Evolutionary conservation across 176 grass and related monocot genomes (phyloP).

Genomic region (Metroxylon sagu): DNA sequence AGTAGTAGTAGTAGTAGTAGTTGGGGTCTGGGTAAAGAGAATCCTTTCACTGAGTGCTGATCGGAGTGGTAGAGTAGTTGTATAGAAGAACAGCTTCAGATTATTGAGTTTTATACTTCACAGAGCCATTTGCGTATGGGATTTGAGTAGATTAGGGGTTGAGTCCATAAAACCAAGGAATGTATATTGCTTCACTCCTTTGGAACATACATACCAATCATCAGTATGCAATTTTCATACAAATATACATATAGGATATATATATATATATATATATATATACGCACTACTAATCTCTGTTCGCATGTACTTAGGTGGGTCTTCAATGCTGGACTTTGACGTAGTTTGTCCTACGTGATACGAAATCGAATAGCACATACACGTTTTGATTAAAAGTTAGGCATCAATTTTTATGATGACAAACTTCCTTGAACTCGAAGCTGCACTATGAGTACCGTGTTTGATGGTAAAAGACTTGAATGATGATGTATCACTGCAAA

Average conservation of each 20-base stretch:
- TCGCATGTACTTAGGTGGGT: no score
- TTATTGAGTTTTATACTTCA: not conserved
- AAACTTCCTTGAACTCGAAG: no score
- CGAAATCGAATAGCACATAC: no score
- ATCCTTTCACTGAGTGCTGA: not conserved
- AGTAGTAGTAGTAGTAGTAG: no score
- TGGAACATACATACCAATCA: slow-evolving; percentile 6
- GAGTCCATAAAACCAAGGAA: not conserved
- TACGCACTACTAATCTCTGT: no score
- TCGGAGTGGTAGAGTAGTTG: not conserved
- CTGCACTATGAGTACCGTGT: no score
- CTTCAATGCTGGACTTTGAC: not conserved
- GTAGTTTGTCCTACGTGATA: not conserved
- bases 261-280: no score
- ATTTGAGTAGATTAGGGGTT: not conserved
- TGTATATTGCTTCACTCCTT: slow-evolving; percentile 18
- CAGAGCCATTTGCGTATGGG: not conserved
- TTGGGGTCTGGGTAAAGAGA: no score
- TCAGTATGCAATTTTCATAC: slow-evolving; percentile 11
- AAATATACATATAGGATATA: not conserved
- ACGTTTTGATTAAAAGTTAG: no score
- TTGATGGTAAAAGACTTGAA: no score
- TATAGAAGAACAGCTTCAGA: slow-evolving; percentile 7
- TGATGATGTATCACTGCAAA: no score
- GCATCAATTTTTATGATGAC: no score